Evolutionary conservation across 805 yeast genomes (phyloP), one percentile per base, ranked within the genome.

Genomic region (Jamesozyma gamospora): DNA sequence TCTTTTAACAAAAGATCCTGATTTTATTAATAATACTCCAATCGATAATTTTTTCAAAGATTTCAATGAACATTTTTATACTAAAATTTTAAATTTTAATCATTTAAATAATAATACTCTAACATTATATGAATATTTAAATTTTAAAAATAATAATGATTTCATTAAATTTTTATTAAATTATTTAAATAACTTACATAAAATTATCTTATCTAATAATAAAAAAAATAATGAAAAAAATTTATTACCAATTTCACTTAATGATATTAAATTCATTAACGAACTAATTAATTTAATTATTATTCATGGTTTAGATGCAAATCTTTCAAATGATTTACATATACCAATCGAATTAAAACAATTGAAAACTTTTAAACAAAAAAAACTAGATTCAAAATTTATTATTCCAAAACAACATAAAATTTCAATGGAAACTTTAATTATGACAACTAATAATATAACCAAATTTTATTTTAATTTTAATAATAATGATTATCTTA

Each of bases 231-330:
- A 39, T 3, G 56, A 51, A 6, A 51, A 46, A 26, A 44, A 53
- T 19, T 42, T 66, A 33, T 46, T 82, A 10, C 66, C 81, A 8
- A 79, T 90, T 13, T 84, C 96, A 0, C 66, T 90, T 9, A 87
- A 85, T 50, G 97, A 92, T 56, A 77, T 90, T 71, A 82, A 78
- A 54, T 71, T 75, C 4, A 72, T 92, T 41, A 79, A 82, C 28
- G 72, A 69, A 17, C 53, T 90, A 33, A 58, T 82, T 15, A 81
- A 79, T 46, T 42, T 81, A 10, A 65, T 88, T 2, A 74, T 87
- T 0, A 59, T 81, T 1, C 80, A 78, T 46, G 88, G 94, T 0
- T 67, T 90, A 0, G 81, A 80, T 48, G 75, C 87, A 0, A 72
- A 74, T 37, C 45, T 85, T 1, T 73, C 78, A 0, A 42, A 56